Evolutionary conservation across 2,329 filamentous ascomycete genomes (phyloP), one percentile per base, ranked within the genome.

Genomic region (Pseudocercospora ulei): DNA sequence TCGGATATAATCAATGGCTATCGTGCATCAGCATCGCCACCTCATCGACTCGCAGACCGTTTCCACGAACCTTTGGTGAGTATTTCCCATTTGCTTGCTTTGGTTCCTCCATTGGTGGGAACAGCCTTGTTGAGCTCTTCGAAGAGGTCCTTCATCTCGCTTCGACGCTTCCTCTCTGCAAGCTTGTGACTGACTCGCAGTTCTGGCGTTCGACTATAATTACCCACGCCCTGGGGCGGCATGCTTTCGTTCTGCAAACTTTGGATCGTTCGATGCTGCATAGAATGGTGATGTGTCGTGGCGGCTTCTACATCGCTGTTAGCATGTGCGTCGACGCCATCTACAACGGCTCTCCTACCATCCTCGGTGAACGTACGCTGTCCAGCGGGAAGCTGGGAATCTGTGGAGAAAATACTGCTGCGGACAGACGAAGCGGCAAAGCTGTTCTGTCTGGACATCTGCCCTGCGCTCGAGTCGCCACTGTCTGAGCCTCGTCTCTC

Each of bases 11-110:
- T 70, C 68, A 44, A 70, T 70, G 4, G 67, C 67, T 70, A 36
- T 34, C 4, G 2, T 12, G 3, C 2, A 14, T 50, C 22, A 50
- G 47, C 13, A 35, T n/a, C 2, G 13, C 13, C 34, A 16, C 28
- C 4, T 19, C 28, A 17, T 16, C 3, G 19, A 3, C 8, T 31
- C 11, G 11, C 7, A 31, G 17, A n/a, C 16, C 28, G 7, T 16
- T 31, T 13, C 16, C 18, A 33, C 71, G 46, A 65, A 87, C 83
- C 81, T 68, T 88, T 88, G 2, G 81, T 86, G 9, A 92, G 59
- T 33, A 88, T 86, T 53, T 92, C 83, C 83, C 83, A 92, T 53
- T 92, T 92, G 50, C 82, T 87, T 0, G 83, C 83, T 59, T 90
- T 92, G 14, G 80, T 80, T 1, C 83, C 83, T 9, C 83, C 75